phyloP scores from a whole-genome alignment of 1,284 basidiomycete species.

The Wallemia ichthyophaga region DNA sequence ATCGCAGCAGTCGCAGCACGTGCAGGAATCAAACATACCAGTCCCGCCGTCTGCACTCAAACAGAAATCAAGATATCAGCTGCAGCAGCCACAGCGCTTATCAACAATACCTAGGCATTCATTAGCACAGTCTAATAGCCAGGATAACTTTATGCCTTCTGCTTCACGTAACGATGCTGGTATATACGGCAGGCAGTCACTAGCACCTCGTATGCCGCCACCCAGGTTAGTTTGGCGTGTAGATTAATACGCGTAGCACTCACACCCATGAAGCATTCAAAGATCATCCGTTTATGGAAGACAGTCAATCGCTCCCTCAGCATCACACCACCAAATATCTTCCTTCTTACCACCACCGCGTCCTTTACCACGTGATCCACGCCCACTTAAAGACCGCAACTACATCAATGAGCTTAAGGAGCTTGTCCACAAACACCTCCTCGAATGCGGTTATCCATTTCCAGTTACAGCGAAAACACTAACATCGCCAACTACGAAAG shows the following conservation, averaged over 20 bases:
- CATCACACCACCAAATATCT: constrained; percentile 10
- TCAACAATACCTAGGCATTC: constrained; percentile 25
- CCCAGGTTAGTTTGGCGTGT: constrained; percentile 23
- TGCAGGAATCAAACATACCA: constrained; percentile 21
- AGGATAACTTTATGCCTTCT: constrained; percentile 27
- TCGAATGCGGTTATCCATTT: constrained; percentile 27
- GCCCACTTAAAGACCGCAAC: constrained; percentile 36
- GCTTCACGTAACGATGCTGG: constrained; percentile 25
- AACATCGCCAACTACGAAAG: constrained; percentile 41
- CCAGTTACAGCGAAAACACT: constrained; percentile 30
- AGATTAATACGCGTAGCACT: too few relatives aligned
- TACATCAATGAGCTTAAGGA: constrained; percentile 33
- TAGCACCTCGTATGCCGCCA: constrained; percentile 19
- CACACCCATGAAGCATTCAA: too few relatives aligned
- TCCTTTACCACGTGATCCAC: constrained; percentile 32
- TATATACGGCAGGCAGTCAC: constrained; percentile 36
- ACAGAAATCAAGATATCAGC: constrained; percentile 21
- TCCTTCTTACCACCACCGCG: constrained; percentile 12
- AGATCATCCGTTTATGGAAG: constrained; percentile 32
- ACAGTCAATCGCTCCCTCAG: constrained; percentile 15
- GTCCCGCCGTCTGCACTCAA: constrained; percentile 30
- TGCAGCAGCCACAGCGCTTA: constrained; percentile 27
- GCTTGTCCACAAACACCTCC: constrained; percentile 38
- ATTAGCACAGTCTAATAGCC: constrained; percentile 18
- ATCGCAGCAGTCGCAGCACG: constrained; percentile 23